Conservation (phyloP, 108 stramenopile species). For the Pelagomonas calceolata region DNA sequence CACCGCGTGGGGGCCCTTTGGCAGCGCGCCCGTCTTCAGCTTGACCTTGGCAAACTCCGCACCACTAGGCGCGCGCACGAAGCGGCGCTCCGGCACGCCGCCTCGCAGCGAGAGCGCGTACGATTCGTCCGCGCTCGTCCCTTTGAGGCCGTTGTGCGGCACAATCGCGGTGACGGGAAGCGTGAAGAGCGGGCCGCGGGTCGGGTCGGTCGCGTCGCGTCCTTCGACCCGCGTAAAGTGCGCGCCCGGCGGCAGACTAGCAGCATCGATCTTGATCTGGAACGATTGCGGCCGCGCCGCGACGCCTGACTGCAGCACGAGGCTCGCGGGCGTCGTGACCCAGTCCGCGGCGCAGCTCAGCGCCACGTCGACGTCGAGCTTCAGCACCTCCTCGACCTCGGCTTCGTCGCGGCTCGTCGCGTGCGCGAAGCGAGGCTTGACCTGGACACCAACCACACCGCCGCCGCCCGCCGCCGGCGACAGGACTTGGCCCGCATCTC, state of each 20-base stretch:
- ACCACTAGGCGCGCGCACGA: background rate
- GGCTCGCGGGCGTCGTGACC: background rate
- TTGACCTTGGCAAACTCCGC: conserved; percentile 2
- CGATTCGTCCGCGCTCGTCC: too few species aligned
- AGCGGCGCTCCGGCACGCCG: background rate
- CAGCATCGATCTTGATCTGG: background rate
- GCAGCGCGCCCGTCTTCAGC: conserved; percentile 2
- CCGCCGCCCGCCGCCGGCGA: background rate
- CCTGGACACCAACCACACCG: background rate
- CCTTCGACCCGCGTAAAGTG: conserved; percentile 4
- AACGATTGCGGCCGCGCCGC: background rate
- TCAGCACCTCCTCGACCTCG: background rate
- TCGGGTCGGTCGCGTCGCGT: background rate
- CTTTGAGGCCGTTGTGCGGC: background rate
- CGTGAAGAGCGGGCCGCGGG: conserved; percentile 2
- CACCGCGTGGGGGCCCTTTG: background rate
- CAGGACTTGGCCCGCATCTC: background rate
- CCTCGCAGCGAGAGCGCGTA: background rate
- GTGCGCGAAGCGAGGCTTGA: conserved; percentile 5
- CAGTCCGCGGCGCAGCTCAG: background rate
- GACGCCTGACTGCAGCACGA: background rate
- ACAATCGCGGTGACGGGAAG: conserved; percentile 1
- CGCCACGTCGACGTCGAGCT: background rate
- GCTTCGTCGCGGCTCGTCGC: background rate
- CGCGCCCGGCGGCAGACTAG: background rate